These are phyloP conservation scores for Carpinus fangiana DNA, from an alignment of 306 rosid genomes.

Conservation along the genomic window DNA sequence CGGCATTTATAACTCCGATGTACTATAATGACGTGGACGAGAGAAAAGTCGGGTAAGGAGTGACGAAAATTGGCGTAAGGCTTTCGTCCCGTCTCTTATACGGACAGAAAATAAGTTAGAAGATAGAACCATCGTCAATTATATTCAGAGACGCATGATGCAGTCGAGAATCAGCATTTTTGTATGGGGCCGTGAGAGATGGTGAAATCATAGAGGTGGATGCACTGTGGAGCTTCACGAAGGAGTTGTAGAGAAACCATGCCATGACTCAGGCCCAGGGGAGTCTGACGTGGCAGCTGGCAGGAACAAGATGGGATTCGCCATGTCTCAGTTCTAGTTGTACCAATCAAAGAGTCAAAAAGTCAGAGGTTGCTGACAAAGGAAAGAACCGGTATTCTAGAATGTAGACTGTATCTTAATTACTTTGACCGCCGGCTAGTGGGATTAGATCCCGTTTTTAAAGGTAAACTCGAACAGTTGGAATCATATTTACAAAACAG, in stretches of 20 bases:
- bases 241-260: neutral
- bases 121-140: too few species aligned
- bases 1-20: too few species aligned
- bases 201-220: neutral
- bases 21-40: too few species aligned
- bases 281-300: constrained; percentile 28
- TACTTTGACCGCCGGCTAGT: constrained; percentile 39
- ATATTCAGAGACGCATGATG: too few species aligned
- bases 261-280: fast-evolving
- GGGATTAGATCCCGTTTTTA: constrained; percentile 25
- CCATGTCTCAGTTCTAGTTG: neutral
- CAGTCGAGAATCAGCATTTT: too few species aligned
- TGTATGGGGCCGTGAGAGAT: neutral
- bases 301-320: neutral
- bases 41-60: too few species aligned
- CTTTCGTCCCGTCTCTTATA: too few species aligned
- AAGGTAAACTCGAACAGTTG: too few species aligned
- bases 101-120: too few species aligned
- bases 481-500: too few species aligned
- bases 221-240: neutral
- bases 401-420: constrained; percentile 11
- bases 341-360: constrained; percentile 25
- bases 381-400: constrained; percentile 19
- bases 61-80: too few species aligned
- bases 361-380: constrained; percentile 38